A percentile compares a stretch with the other conserved stretches of the same genome.
These are phyloP conservation scores for Metschnikowia corniflorae DNA, from an alignment of 805 yeast species.

Conservation along the genomic window DNA sequence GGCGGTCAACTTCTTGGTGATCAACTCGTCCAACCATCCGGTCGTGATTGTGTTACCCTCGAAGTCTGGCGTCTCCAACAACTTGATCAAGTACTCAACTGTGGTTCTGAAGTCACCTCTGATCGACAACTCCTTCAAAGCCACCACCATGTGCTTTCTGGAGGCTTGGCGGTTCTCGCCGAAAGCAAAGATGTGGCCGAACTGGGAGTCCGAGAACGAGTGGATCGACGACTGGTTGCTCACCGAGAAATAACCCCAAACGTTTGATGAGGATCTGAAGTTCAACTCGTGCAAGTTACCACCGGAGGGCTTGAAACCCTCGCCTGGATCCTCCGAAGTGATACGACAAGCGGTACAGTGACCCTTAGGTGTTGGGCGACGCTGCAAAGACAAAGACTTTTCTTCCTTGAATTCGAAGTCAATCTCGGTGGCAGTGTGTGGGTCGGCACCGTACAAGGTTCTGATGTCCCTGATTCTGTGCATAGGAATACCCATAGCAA, in stretches of 20 bases:
- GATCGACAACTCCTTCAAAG: slow-evolving; percentile 90
- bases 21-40: slow-evolving; percentile 98
- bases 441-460: slow-evolving; percentile 90
- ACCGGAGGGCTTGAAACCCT: slow-evolving; percentile 98
- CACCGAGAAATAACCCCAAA: slow-evolving; percentile 99
- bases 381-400: slow-evolving; percentile 70
- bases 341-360: slow-evolving; percentile 99
- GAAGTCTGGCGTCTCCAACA: slow-evolving; percentile 93
- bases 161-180: slow-evolving; percentile 98
- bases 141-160: slow-evolving; percentile 98
- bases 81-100: slow-evolving; percentile 91
- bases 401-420: slow-evolving; percentile 85
- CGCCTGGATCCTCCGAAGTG: slow-evolving; percentile 98
- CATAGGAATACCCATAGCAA: slow-evolving; percentile 99
- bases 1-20: slow-evolving; percentile 88
- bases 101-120: slow-evolving; percentile 99
- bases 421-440: slow-evolving; percentile 83
- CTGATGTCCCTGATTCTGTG: slow-evolving; percentile 93
- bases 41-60: slow-evolving; percentile 96
- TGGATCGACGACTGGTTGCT: slow-evolving; percentile 96
- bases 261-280: slow-evolving; percentile 94
- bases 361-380: slow-evolving; percentile 94
- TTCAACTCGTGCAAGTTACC: slow-evolving; percentile 95
- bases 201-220: slow-evolving; percentile 96
- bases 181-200: slow-evolving; percentile 98